Percentiles rank a stretch among this genome's conserved stretches.
Evolutionary conservation across 2,329 filamentous ascomycete species (phyloP).

Genomic region (Proliferodiscus dingleyae): DNA sequence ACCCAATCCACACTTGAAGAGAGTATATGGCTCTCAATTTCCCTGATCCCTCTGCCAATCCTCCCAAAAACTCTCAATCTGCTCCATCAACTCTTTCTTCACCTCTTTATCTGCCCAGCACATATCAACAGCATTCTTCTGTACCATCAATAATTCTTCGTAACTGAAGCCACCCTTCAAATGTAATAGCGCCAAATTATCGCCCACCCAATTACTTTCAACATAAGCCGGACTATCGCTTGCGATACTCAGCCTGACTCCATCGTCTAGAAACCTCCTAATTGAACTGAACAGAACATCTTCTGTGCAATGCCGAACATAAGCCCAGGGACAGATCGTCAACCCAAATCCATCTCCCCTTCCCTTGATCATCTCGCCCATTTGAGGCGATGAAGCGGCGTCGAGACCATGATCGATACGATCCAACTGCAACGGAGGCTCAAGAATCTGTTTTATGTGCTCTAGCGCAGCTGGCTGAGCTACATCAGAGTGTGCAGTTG

Average conservation of each 20-base stretch:
- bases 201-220: slow-evolving; percentile 44
- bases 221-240: slow-evolving; percentile 42
- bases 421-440: slow-evolving; percentile 53
- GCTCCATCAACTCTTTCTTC: slow-evolving; percentile 19
- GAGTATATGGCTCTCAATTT: no score
- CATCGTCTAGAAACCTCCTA: slow-evolving; percentile 34
- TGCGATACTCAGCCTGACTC: slow-evolving; percentile 37
- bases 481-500: slow-evolving; percentile 57
- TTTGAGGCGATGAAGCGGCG: slow-evolving; percentile 50
- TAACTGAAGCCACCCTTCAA: slow-evolving; percentile 7
- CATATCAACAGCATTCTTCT: slow-evolving; percentile 39
- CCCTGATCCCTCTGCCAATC: neutral
- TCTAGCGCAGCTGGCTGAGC: slow-evolving; percentile 65
- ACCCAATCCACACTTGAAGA: no score
- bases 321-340: slow-evolving; percentile 69
- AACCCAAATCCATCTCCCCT: slow-evolving; percentile 46
- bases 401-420: slow-evolving; percentile 69
- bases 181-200: slow-evolving; percentile 30
- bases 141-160: slow-evolving; percentile 38
- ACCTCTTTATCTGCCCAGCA: slow-evolving; percentile 37
- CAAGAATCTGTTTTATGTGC: slow-evolving; percentile 51
- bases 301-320: slow-evolving; percentile 46
- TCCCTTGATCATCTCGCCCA: slow-evolving; percentile 33
- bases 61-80: neutral
- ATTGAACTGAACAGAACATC: slow-evolving; percentile 38